phyloP scores from a whole-genome alignment of 306 rosid genomes.

The Calophaca sinica region DNA sequence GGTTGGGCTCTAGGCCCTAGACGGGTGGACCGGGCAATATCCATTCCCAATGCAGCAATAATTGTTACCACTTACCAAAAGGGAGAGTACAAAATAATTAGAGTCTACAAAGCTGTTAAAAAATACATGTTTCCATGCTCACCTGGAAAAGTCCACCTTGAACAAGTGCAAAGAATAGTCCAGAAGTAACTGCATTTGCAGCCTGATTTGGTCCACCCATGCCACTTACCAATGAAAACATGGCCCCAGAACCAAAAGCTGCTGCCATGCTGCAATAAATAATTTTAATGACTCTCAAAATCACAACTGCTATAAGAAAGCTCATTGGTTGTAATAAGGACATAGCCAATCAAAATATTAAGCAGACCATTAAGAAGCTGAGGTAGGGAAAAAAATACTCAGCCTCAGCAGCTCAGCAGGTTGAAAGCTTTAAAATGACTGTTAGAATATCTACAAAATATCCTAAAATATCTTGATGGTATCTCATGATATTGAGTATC shows the following conservation, averaged over 20 bases:
- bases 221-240: constrained; percentile 93
- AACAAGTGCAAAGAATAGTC: constrained; percentile 89
- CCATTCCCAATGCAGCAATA: background rate
- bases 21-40: background rate
- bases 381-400: background rate
- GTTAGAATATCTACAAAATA: constrained; percentile 3
- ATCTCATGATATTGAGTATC: background rate
- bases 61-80: constrained; percentile 10
- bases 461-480: background rate
- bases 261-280: constrained; percentile 84
- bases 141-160: constrained; percentile 99
- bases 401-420: background rate
- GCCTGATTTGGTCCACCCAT: constrained; percentile 91
- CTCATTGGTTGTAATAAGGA: constrained; percentile 21
- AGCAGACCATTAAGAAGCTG: constrained; percentile 13
- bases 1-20: background rate
- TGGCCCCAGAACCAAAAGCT: constrained; percentile 96
- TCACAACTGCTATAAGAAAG: constrained; percentile 36
- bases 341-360: constrained; percentile 19
- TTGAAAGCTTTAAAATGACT: background rate
- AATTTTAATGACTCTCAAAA: background rate
- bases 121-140: constrained; percentile 34
- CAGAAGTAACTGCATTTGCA: constrained; percentile 84
- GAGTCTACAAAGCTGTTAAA: constrained; percentile 10
- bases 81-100: background rate